Evolutionary conservation across 1,284 basidiomycete genomes (phyloP), one percentile per base, ranked within the genome.

Genomic region (Cryptococcus hybrid): DNA sequence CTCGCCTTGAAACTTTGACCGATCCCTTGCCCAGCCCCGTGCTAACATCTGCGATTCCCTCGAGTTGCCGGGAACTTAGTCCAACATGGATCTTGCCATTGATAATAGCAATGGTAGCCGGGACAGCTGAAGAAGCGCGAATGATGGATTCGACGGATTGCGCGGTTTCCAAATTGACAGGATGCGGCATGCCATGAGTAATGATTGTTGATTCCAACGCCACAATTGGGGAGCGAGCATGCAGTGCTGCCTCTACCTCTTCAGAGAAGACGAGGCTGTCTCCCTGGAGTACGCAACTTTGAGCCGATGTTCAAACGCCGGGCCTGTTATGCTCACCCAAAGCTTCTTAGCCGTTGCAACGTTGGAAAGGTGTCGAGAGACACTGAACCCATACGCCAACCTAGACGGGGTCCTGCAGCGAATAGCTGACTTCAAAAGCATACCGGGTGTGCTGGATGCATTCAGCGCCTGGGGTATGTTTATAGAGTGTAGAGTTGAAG

Each of bases 71-170:
- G 3, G 80, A 71, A 13, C 84, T 79, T 42, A 99, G 79, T 0
- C 96, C 96, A 61, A 99, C 85, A 75, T 93, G 91, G 60, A 96
- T 83, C 35, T 86, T 83, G 7, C 95, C 95, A 37, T 82, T 82
- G 39, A 98, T 81, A 44, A 99, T 76, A 3, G 88, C 95, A 59
- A 98, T 89, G 0, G 94, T 97, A 0, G 95, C 94, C 2, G 96
- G 96, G 12, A 88, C 82, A 7, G 87, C 87, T 3, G 88, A 88
- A 39, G 84, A 84, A 6, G 83, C 82, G 61, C 90, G 82, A n/a
- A 98, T 86, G 54, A 91, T 88, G 8, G 75, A 73, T 74, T 96
- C 92, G 15, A 94, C 81, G 6, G 87, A 86, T 30, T 80, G 79
- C 0, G 90, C 88, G 12, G 89, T 87, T 38, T 86, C 80, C 13